Evolutionary conservation across 176 grass and related monocot species (phyloP), one percentile per base, ranked within the genome.

Genomic region (Aechmea fasciata): DNA sequence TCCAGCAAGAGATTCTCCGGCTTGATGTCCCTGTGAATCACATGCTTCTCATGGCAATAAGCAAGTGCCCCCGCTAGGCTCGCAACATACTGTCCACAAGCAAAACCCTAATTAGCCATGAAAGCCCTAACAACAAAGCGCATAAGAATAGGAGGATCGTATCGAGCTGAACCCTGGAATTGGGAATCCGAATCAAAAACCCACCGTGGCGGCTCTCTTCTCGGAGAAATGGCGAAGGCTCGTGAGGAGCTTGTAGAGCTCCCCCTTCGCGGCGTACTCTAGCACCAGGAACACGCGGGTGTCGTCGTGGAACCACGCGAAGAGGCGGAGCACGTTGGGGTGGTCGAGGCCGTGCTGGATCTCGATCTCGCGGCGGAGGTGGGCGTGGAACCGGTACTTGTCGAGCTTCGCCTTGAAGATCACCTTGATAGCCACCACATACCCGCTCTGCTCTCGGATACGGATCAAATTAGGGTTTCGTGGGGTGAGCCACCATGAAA

Each of bases 21-120:
- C 69, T 93, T 97, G 84, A 97, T 97, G 71, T 93, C 94, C 74
- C 94, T 85, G 52, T 97, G 89, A 33, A 97, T 97, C 65, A 93
- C 82, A 80, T 85, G 82, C 77, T 97, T 97, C 80, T 90, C 88
- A 81, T 97, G 94, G 77, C 89, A 97, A 77, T 93, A 97, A 18
- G 77, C 82, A 24, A 97, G 62, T 66, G 89, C 89, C 73, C 69
- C 78, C 49, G 89, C 89, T 26, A 97, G 86, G 72, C 94, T 93
- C 1, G 89, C 82, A 28, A 83, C 69, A 77, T 90, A 97, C 94
- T 97, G 51, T 13, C 29, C 41, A 63, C 49, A 63, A 73, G 68
- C 24, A 66, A 61, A 70, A 25, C 61, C 48, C 22, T 23, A n/a
- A 66, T 3, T 66, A 41, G 29, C 41, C 13, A 49, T 26, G 26